Base-by-base conservation (phyloP, 306 rosid genomes). In the Astragalus membranaceus region DNA sequence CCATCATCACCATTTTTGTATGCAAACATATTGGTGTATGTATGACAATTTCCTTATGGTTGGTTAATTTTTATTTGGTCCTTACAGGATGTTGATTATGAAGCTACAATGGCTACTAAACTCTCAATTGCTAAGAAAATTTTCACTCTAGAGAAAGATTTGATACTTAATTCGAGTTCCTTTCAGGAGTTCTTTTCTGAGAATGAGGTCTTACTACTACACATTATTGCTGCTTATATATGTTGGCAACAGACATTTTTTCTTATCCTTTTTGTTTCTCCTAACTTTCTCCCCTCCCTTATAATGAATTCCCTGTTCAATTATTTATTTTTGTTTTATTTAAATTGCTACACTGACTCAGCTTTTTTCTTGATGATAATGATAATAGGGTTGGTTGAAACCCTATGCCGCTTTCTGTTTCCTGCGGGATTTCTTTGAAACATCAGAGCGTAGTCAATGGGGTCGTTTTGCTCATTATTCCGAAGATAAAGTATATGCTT, bases 361-460 rank as follows among this genome's bases (percentile, higher is more conserved):
- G 50, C 59, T 75, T 15, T 84, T 51, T 82, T 83, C 33, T 74
- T 67, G 35, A 73, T 82, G 76, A 23, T 67, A 67, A 69, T 62
- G 79, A 32, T 67, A 69, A 69, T 65, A 94, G 98, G 97, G 85
- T 79, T 94, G 98, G 98, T 75, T 94, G 83, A 90, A 87, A 73
- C 98, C 98, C 57, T 94, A 88, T 57, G 96, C 97, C 17, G 98
- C 92, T 32, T 90, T 85, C 90, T 90, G 98, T 74, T 90, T 94
- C 84, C 69, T 90, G 80, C 84, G 97, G 54, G 98, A 90, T 84
- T 94, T 94, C 77, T 94, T 94, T 74, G 98, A 88, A 84, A 94
- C 97, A 48, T 87, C 98, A 70, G 98, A 94, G 59, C 97, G 82
- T 54, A 87, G 85, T 76, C 87, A 94, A 82, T 94, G 98, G 98